Evolutionary conservation across 225 moss, liverwort and hornwort species (phyloP).

Genomic region (Pleurozium schreberi): DNA sequence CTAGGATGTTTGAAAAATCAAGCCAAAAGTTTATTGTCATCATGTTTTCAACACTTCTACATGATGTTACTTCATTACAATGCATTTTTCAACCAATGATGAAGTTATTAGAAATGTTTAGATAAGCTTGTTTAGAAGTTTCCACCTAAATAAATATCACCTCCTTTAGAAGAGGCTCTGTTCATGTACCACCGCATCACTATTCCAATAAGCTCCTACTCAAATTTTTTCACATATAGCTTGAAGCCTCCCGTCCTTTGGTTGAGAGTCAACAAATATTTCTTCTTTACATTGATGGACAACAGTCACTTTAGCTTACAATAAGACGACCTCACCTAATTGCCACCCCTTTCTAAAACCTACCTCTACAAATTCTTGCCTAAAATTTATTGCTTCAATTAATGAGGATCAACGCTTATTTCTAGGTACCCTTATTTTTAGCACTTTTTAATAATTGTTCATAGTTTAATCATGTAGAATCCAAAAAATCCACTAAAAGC

Average conservation of each 20-base stretch:
- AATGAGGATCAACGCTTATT: rapidly evolving
- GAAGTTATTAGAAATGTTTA: neutral
- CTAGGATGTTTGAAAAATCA: neutral
- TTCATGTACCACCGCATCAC: rapidly evolving
- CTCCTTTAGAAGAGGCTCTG: rapidly evolving
- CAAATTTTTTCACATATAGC: neutral
- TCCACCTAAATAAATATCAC: rapidly evolving
- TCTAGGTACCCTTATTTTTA: rapidly evolving
- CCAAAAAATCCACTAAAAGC: too few relatives aligned
- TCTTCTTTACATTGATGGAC: rapidly evolving
- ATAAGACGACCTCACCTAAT: neutral
- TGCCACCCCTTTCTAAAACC: neutral
- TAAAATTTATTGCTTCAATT: neutral
- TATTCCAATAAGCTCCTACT: too few relatives aligned
- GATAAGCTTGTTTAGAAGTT: neutral
- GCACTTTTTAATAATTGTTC: too few relatives aligned
- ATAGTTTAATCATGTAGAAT: rapidly evolving
- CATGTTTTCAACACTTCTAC: neutral
- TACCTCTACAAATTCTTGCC: too few relatives aligned
- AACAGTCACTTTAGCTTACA: rapidly evolving
- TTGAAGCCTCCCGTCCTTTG: neutral
- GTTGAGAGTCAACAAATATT: neutral
- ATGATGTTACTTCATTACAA: too few relatives aligned
- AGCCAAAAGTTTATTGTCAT: neutral
- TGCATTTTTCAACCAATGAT: neutral